Evolutionary conservation across 345 rosid species (phyloP).

Genomic region (Stellera chamaejasme): DNA sequence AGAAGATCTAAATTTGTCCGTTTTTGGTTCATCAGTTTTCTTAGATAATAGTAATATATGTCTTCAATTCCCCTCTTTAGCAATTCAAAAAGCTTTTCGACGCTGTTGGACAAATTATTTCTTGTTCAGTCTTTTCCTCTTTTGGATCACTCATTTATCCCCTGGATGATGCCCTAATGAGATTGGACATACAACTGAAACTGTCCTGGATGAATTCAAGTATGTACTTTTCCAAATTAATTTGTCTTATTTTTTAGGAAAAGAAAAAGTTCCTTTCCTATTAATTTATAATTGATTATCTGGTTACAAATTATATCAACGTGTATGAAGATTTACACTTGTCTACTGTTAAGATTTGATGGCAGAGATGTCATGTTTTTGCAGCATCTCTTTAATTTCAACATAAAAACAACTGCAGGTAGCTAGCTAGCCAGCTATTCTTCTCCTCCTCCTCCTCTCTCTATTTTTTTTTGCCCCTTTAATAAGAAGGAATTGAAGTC

Average conservation of each 20-base stretch:
- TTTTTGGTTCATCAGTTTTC: too few relatives aligned
- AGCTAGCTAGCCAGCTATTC: too few relatives aligned
- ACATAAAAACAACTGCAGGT: too few relatives aligned
- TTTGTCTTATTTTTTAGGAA: background rate
- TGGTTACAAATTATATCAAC: background rate
- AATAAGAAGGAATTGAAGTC: too few relatives aligned
- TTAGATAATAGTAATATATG: too few relatives aligned
- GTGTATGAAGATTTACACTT: background rate
- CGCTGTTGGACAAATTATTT: background rate
- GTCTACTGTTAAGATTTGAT: conserved; percentile 28
- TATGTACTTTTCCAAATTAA: too few relatives aligned
- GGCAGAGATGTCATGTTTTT: conserved; percentile 24
- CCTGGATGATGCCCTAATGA: background rate
- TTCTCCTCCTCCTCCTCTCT: too few relatives aligned
- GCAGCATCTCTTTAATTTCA: conserved; percentile 12
- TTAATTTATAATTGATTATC: background rate
- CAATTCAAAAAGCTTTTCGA: too few relatives aligned
- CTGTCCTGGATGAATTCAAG: background rate
- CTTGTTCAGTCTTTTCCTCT: conserved; percentile 1
- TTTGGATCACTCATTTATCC: conserved; percentile 1
- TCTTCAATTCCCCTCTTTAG: too few relatives aligned
- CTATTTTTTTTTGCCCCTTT: too few relatives aligned
- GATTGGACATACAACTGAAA: background rate
- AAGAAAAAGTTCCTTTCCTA: too few relatives aligned
- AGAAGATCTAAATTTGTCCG: too few relatives aligned